phyloP scores from a whole-genome alignment of 2,329 filamentous ascomycete genomes.

The Fusarium gaditjirri region DNA sequence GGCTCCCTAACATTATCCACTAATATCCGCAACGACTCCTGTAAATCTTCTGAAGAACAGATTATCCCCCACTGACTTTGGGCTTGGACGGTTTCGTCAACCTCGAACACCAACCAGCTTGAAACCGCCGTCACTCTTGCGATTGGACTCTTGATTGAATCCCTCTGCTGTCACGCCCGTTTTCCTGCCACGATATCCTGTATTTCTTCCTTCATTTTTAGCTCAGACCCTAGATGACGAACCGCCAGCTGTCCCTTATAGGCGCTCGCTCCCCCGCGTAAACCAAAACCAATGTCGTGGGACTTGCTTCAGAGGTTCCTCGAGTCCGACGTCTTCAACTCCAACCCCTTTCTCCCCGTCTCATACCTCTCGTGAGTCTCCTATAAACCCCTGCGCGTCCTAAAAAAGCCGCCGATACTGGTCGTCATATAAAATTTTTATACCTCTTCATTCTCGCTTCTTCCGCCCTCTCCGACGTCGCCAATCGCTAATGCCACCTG shows the following conservation, averaged over 20 bases:
- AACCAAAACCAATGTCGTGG: slow-evolving; percentile 76
- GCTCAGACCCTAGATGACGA: slow-evolving; percentile 52
- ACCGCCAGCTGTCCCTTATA: slow-evolving; percentile 47
- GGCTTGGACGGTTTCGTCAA: slow-evolving; percentile 20
- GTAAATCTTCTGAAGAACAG: slow-evolving; percentile 30
- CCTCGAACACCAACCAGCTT: slow-evolving; percentile 23
- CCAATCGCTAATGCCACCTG: slow-evolving; percentile 43
- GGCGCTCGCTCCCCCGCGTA: slow-evolving; percentile 49
- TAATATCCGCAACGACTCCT: slow-evolving; percentile 36
- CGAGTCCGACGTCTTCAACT: slow-evolving; percentile 94
- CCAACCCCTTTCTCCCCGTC: slow-evolving; percentile 87
- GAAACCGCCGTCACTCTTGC: slow-evolving; percentile 15
- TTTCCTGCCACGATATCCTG: slow-evolving; percentile 4
- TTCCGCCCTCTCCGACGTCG: slow-evolving; percentile 31
- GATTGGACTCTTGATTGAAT: slow-evolving; percentile 31
- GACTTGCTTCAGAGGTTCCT: slow-evolving; percentile 90
- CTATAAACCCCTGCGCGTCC: slow-evolving; percentile 1
- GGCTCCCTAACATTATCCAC: slow-evolving; percentile 23
- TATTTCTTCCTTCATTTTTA: slow-evolving; percentile 13
- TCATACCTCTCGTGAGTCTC: slow-evolving; percentile 84
- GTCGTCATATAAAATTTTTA: background rate
- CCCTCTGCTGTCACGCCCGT: background rate
- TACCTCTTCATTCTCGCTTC: background rate
- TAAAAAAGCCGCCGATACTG: background rate
- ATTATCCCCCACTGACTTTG: background rate